Base-by-base conservation (phyloP, 164 flowering plant species). In the Annona cherimola region DNA sequence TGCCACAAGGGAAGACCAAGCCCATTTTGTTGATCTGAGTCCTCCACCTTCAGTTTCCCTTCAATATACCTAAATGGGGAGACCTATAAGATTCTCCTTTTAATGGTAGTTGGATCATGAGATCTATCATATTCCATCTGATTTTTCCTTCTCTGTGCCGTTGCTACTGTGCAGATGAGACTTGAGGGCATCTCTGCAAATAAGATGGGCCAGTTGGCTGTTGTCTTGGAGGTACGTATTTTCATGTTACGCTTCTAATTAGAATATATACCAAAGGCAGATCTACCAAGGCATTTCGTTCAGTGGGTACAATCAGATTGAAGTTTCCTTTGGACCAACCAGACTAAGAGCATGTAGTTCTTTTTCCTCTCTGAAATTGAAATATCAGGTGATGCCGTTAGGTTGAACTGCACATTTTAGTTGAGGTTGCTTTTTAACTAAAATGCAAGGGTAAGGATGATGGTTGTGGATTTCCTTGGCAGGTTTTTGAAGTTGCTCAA, bases 401-500 rank as follows among this genome's bases (percentile, higher is more conserved):
- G 42, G 41, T 26, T 39, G 6, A 63, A 41, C 41, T 63, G 14
- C 6, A 26, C 16, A 40, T 2, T 5, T 63, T n/a, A 26, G 7
- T 41, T 16, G 9, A 16, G 67, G 2, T 12, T 39, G 42, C 16
- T 35, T 40, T 63, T 63, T 41, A 44, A 14, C 3, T 14, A 9
- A 50, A 50, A 50, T 50, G 55, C 16, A 5, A n/a, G 55, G 12
- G 12, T 40, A 9, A 40, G 18, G 4, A 63, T 35, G 41, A 16
- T 69, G 40, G 41, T 41, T 69, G 40, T 19, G 18, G 26, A 14
- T 45, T 42, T 11, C 3, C 39, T 44, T 59, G 7, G 26, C 69
- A 93, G 99, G 86, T 93, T 74, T 95, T 42, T 81, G 98, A 95
- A 82, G 96, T 95, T 76, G 99, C 99, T 11, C 87, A 94, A 7